Conservation (phyloP, 2,329 filamentous ascomycete species). For the Colletotrichum noveboracense region DNA sequence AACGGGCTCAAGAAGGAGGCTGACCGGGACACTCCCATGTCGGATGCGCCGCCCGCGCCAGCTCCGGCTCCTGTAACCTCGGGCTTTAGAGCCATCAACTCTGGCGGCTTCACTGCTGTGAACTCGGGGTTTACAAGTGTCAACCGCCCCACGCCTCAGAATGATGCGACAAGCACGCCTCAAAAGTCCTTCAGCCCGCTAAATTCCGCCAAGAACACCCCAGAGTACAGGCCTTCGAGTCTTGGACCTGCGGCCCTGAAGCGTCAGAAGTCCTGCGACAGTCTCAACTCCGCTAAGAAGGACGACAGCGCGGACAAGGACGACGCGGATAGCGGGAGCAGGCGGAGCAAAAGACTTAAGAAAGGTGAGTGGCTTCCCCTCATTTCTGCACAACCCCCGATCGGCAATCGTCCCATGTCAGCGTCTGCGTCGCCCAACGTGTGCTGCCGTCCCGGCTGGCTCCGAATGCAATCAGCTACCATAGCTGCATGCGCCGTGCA, state of each 20-base stretch:
- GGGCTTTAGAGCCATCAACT: slow-evolving; percentile 66
- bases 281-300: slow-evolving; percentile 52
- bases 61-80: slow-evolving; percentile 47
- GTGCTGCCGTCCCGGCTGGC: not conserved
- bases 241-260: slow-evolving; percentile 69
- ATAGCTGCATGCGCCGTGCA: slow-evolving; percentile 10
- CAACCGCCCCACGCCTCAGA: slow-evolving; percentile 51
- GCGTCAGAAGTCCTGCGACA: slow-evolving; percentile 72
- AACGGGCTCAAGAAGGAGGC: slow-evolving; percentile 49
- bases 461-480: not conserved
- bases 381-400: not conserved
- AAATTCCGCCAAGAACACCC: slow-evolving; percentile 67
- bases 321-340: slow-evolving; percentile 64
- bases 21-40: slow-evolving; percentile 54
- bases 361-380: slow-evolving; percentile 54
- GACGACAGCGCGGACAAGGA: slow-evolving; percentile 55
- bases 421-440: not conserved
- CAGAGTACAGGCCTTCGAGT: slow-evolving; percentile 64
- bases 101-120: slow-evolving; percentile 74
- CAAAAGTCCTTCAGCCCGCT: slow-evolving; percentile 68
- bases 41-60: slow-evolving; percentile 46
- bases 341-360: slow-evolving; percentile 91
- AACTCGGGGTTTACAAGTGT: slow-evolving; percentile 74
- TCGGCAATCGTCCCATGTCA: slow-evolving; percentile 5
- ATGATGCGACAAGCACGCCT: slow-evolving; percentile 62